Evolutionary conservation across 768 basidiomycete genomes (phyloP), one percentile per base, ranked within the genome.

Genomic region (Coprinopsis marcescibilis): DNA sequence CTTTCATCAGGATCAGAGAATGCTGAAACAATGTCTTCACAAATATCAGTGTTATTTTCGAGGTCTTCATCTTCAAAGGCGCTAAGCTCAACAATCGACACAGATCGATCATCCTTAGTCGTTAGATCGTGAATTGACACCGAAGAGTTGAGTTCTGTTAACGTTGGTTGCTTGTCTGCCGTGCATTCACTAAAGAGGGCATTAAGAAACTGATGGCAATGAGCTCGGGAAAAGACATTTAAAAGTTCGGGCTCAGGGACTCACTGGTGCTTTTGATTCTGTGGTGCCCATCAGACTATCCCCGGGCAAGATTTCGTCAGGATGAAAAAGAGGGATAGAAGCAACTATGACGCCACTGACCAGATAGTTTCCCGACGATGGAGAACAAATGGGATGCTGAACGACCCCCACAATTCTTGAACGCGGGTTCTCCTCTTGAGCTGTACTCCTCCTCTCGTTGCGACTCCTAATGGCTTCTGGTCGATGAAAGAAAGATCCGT

Each of bases 401-500:
- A 4, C 14, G 26, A 17, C 14, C 41, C 41, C 41, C 41, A 43
- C 15, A 43, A 20, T n/a, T 30, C 30, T n/a, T 32, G n/a, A n/a
- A n/a, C 8, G 4, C 19, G 4, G 24, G 24, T 6, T 4, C 19
- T 43, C 19, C 41, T 20, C 7, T 27, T 4, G 4, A 6, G n/a
- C 11, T 8, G 7, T 12, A 21, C 12, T 4, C 41, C 41, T 43
- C 41, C 4, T 27, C 4, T 4, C n/a, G 24, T 14, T 8, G 8
- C 13, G 21, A 21, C 17, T 32, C 29, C 7, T 10, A 51, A 48
- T 10, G 46, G 46, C 12, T 51, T 11, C 23, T 49, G 52, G 15
- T n/a, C 24, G 37, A 56, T 42, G 2, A n/a, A n/a, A n/a, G 34
- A 5, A 8, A 49, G 43, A 30, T 53, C 49, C 7, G 42, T 36